Base-by-base conservation (phyloP, 768 basidiomycete genomes). In the Trametes coccinea region DNA sequence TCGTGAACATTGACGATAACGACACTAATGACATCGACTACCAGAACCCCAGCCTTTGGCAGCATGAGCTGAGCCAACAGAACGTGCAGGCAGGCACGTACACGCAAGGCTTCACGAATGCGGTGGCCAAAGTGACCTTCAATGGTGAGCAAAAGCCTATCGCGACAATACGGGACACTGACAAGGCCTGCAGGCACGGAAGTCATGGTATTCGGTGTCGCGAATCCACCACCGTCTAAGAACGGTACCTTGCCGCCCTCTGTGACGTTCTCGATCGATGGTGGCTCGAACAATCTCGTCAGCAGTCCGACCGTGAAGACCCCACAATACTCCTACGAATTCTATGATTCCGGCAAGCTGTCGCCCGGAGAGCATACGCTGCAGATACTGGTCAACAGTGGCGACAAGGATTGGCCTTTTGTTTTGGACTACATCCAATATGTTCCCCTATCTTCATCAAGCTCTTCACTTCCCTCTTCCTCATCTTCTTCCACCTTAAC, bases 391-490 rank as follows among this genome's bases (percentile, higher is more conserved):
- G 51, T 60, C 59, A 53, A 45, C 17, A 37, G 51, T 13, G 59
- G 51, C 45, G 51, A 52, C 7, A 14, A 44, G 33, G 34, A 60
- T 34, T 60, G 51, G 59, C 59, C 59, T 9, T 60, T 59, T 31
- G 31, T 52, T 6, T 29, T 60, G 16, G 59, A 60, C n/a, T 60
- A 47, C 29, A 53, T 60, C 22, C 51, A 53, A 11, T 60, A 60
- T 44, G 11, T 39, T 11, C 59, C 52, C 2, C 45, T 60, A 10
- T 7, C 51, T 37, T 16, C 34, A 27, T 10, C 53, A 33, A 34
- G 29, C 40, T 22, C 41, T 9, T 34, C 30, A 31, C 9, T 16
- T 29, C 4, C 41, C 29, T 14, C 14, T 13, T n/a, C 29, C 41
- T 29, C 14, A 17, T 41, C 39, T 27, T 10, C 37, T 3, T 53